A percentile compares a stretch with the other conserved stretches of the same genome.
Evolutionary conservation across 2,329 filamentous ascomycete species (phyloP).

Genomic region (Talaromyces marneffei): DNA sequence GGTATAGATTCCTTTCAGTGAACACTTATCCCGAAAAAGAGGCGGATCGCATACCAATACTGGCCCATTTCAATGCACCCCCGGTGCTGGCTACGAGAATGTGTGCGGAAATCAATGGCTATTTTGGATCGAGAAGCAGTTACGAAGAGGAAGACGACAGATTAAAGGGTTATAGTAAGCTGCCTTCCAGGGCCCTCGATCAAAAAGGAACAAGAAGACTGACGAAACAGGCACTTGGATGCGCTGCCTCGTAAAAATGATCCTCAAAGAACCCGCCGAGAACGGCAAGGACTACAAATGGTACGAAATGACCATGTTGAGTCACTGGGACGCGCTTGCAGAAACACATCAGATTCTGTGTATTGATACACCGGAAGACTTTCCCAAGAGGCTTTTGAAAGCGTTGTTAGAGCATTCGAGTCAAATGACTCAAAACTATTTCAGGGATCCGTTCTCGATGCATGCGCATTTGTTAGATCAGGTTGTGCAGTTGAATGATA

Average conservation of each 20-base stretch:
- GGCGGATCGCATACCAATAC: not conserved
- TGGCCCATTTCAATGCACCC: slow-evolving; percentile 11
- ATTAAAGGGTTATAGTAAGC: slow-evolving; percentile 12
- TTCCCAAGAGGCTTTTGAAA: not conserved
- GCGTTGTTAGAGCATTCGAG: not conserved
- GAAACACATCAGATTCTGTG: slow-evolving; percentile 3
- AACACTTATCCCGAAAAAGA: not conserved
- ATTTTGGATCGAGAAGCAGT: not conserved
- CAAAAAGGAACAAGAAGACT: not conserved
- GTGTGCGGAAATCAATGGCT: slow-evolving; percentile 12
- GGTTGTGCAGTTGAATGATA: slow-evolving; percentile 10
- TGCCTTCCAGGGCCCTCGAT: not conserved
- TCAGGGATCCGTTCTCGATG: slow-evolving; percentile 10
- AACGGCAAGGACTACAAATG: slow-evolving; percentile 14
- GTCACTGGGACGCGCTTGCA: slow-evolving; percentile 4
- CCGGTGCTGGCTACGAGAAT: slow-evolving; percentile 6
- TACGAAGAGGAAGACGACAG: slow-evolving; percentile 8
- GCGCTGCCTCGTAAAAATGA: slow-evolving; percentile 14
- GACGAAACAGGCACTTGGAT: slow-evolving; percentile 11
- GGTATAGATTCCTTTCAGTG: slow-evolving; percentile 7
- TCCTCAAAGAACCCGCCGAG: not conserved
- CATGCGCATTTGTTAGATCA: slow-evolving; percentile 11
- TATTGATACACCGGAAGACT: slow-evolving; percentile 8
- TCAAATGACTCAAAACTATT: not conserved
- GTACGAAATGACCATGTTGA: slow-evolving; percentile 14